Base-by-base conservation (phyloP, 768 basidiomycete species). In the Lactarius deliciosus region DNA sequence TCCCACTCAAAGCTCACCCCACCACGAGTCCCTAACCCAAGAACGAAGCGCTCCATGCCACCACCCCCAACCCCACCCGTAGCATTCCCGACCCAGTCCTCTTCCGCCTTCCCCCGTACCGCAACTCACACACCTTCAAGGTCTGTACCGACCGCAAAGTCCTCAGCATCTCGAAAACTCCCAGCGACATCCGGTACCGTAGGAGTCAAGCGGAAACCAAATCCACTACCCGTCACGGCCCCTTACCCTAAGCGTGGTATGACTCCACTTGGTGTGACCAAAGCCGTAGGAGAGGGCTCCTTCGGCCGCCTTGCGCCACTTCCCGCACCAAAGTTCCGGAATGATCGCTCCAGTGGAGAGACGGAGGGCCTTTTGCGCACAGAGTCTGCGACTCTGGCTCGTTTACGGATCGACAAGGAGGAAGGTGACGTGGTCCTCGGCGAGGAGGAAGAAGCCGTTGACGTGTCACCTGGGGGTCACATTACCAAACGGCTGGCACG, bases 381-480 rank as follows among this genome's bases (percentile, higher is more conserved):
- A 74, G 75, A 64, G 60, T 70, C 57, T 64, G 65, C 16, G 67
- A 72, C 60, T 65, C 70, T 71, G 28, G 70, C 65, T 40, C 58
- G 67, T 22, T 54, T 69, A 16, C 56, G 68, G 3, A 69, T 69
- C 41, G 68, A 64, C 53, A 69, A 70, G 61, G 68, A 70, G 34
- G 64, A 69, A 25, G 43, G 63, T 36, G 64, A 59, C 50, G 57
- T n/a, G 11, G 47, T 61, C 40, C 50, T 60, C 11, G 63, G 36
- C 20, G 70, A 69, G 30, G 87, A 89, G 72, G 85, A 88, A 36
- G 85, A 88, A 32, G 85, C 80, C 3, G 88, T 87, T 68, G 86
- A 85, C 1, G 80, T 91, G 65, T 92, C 90, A 0, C 90, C 90
- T 2, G 89, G 88, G 15, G 90, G 90, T 0, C 90, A 91, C 75